These are phyloP conservation scores for Eucalyptus camaldulensis DNA, from an alignment of 345 rosid genomes.

Conservation along the genomic window DNA sequence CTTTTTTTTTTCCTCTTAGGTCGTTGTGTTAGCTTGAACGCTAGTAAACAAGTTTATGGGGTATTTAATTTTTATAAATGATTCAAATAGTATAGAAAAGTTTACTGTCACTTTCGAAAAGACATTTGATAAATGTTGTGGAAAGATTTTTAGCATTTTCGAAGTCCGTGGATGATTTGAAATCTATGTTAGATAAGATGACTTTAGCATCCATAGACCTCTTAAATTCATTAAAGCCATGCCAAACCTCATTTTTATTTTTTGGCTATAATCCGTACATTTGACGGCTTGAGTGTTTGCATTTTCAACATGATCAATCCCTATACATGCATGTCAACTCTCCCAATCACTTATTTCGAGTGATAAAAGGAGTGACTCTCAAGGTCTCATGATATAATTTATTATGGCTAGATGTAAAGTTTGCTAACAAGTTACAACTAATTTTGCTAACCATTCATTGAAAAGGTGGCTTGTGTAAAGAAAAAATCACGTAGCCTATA, in stretches of 20 bases:
- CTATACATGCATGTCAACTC: no score
- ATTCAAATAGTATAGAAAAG: neutral
- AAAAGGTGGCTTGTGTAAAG: neutral
- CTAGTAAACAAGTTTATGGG: neutral
- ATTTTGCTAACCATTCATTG: neutral
- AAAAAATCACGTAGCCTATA: neutral
- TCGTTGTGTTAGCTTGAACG: neutral
- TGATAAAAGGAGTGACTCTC: neutral
- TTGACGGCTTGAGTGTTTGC: neutral
- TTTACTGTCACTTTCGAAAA: neutral
- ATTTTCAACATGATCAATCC: neutral
- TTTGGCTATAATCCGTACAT: neutral
- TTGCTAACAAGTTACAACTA: neutral
- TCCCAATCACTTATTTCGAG: neutral
- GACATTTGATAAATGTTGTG: neutral
- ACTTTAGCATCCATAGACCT: neutral
- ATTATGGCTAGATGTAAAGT: neutral
- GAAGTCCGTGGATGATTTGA: neutral
- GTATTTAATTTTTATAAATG: neutral
- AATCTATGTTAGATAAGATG: neutral
- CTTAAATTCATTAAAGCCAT: neutral
- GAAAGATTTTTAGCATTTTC: neutral
- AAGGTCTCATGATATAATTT: neutral
- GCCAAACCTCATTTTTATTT: neutral
- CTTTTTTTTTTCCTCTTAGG: neutral